A percentile compares a stretch with the other conserved stretches of the same genome.
Conservation (phyloP, 805 yeast genomes). For the Sugiyamaella marilandica region DNA sequence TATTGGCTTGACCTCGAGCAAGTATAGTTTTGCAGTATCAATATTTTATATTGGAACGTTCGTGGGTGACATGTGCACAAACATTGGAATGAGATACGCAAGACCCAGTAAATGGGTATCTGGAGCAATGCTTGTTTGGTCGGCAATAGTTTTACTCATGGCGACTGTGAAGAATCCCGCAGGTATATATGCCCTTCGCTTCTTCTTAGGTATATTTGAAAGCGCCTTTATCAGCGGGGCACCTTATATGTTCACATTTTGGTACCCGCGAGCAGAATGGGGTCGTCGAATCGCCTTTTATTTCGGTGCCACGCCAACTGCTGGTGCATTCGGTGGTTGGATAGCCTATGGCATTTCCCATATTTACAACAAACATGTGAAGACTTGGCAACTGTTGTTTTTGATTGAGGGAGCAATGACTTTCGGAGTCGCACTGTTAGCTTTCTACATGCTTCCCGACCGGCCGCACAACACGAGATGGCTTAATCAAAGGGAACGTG, state of each 20-base stretch:
- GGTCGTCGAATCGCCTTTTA: conserved; percentile 46
- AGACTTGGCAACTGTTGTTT: conserved; percentile 48
- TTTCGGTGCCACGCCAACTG: conserved; percentile 48
- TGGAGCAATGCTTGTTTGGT: conserved; percentile 42
- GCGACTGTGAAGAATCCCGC: conserved; percentile 41
- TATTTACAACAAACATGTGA: conserved; percentile 28
- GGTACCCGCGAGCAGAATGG: conserved; percentile 45
- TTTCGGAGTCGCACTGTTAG: conserved; percentile 34
- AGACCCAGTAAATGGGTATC: conserved; percentile 45
- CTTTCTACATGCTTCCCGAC: conserved; percentile 38
- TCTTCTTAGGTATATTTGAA: conserved; percentile 50
- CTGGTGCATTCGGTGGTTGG: conserved; percentile 58
- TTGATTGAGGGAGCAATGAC: conserved; percentile 44
- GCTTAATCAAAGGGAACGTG: conserved; percentile 40
- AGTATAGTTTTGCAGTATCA: conserved; percentile 44
- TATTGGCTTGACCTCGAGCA: conserved; percentile 37
- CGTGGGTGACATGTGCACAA: conserved; percentile 41
- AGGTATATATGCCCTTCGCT: conserved; percentile 42
- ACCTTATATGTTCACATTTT: conserved; percentile 42
- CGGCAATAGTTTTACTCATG: conserved; percentile 37
- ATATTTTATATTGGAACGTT: conserved; percentile 46
- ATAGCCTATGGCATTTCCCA: conserved; percentile 48
- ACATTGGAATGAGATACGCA: conserved; percentile 35
- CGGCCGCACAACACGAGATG: conserved; percentile 37
- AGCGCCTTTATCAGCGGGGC: conserved; percentile 49